These are phyloP conservation scores for Neohortaea acidophila DNA, from an alignment of 495 filamentous ascomycete genomes.

Conservation along the genomic window DNA sequence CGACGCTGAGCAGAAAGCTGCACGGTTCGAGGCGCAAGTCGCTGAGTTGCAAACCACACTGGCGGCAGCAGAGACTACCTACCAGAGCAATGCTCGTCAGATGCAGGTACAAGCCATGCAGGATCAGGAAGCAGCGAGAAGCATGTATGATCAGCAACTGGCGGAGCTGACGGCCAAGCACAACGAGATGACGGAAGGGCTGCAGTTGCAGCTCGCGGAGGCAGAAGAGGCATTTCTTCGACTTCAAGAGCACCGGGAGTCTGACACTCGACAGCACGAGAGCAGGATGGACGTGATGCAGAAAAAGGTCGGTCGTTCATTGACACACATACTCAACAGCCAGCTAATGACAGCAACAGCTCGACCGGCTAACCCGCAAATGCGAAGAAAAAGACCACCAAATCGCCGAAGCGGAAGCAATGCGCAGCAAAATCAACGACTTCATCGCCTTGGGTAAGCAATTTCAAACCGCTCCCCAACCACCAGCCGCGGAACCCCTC, in stretches of 20 bases:
- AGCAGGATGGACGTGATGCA: neutral
- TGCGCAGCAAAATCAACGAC: constrained; percentile 11
- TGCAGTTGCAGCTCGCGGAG: neutral
- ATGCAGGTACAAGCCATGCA: neutral
- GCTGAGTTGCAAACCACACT: too few species aligned
- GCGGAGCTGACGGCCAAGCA: neutral
- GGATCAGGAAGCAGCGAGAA: neutral
- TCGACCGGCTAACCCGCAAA: constrained; percentile 6
- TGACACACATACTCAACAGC: neutral
- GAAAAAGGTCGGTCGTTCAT: constrained; percentile 1
- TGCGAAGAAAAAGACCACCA: constrained; percentile 12
- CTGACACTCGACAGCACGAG: neutral
- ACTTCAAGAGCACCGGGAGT: neutral
- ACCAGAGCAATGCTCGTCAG: neutral
- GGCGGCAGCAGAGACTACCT: neutral
- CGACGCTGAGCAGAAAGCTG: too few species aligned
- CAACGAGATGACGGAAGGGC: neutral
- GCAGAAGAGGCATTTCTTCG: constrained; percentile 2
- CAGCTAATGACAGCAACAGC: constrained; percentile 2
- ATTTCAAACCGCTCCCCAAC: too few species aligned
- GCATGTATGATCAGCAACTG: neutral
- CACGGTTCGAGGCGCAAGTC: too few species aligned
- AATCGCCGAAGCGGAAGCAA: constrained; percentile 14
- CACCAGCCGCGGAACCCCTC: constrained; percentile 2
- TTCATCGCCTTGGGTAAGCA: too few species aligned